These are phyloP conservation scores for Pseudocercospora eumusae DNA, from an alignment of 2,329 filamentous ascomycete genomes.

Conservation along the genomic window DNA sequence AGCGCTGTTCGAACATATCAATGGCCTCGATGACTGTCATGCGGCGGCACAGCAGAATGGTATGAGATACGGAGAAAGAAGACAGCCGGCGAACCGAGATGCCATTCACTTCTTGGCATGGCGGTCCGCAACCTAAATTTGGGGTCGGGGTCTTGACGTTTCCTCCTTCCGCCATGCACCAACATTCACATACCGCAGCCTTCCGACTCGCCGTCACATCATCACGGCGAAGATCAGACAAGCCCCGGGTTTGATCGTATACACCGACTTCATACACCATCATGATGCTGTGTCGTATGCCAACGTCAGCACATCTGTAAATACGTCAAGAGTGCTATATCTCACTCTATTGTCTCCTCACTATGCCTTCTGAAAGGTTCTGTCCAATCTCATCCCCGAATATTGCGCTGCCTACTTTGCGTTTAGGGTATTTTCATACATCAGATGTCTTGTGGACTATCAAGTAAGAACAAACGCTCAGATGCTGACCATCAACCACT, in stretches of 20 bases:
- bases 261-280: constrained; percentile 3
- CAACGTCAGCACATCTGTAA: constrained; percentile 1
- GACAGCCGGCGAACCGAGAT: not conserved
- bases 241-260: not conserved
- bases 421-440: not conserved
- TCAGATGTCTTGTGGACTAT: not conserved
- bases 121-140: not conserved
- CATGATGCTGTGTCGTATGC: not conserved
- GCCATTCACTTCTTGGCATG: not conserved
- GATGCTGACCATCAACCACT: constrained; percentile 7
- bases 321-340: not conserved
- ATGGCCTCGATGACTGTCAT: not conserved
- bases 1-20: not conserved
- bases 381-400: not conserved
- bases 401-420: not conserved
- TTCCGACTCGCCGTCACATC: not conserved
- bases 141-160: not conserved
- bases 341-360: not conserved
- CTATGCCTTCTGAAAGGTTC: not conserved
- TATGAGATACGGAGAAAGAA: not conserved
- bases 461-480: not conserved
- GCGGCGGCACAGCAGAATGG: not conserved
- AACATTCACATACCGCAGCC: not conserved
- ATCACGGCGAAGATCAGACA: constrained; percentile 1
- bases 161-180: constrained; percentile 1